Conservation (phyloP, 805 yeast species). For the Cyberlindnera xishuangbannaensis region DNA sequence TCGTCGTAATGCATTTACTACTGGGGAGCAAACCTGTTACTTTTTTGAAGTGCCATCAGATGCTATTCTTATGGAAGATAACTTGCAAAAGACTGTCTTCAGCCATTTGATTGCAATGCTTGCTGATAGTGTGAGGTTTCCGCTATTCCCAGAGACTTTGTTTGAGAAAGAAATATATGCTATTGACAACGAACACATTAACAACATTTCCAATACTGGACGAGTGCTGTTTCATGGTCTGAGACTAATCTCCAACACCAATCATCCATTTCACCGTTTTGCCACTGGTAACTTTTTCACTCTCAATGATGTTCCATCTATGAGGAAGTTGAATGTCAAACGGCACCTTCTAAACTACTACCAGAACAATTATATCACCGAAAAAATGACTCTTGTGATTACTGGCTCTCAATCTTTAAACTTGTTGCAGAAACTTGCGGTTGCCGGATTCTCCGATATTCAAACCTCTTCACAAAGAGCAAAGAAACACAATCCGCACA, state of each 20-base stretch:
- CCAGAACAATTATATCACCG: slow-evolving; percentile 35
- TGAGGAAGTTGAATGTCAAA: slow-evolving; percentile 32
- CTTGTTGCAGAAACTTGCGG: slow-evolving; percentile 45
- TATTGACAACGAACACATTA: slow-evolving; percentile 59
- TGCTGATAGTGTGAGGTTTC: slow-evolving; percentile 44
- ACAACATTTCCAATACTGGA: slow-evolving; percentile 38
- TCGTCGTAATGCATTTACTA: slow-evolving; percentile 58
- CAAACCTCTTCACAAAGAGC: slow-evolving; percentile 4
- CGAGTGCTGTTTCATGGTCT: slow-evolving; percentile 56
- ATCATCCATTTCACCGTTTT: slow-evolving; percentile 55
- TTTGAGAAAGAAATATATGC: slow-evolving; percentile 51
- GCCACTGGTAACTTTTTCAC: slow-evolving; percentile 61
- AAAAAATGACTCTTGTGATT: slow-evolving; percentile 52
- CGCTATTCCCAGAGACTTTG: slow-evolving; percentile 39
- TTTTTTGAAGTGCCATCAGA: slow-evolving; percentile 54
- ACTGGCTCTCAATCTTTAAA: slow-evolving; percentile 65
- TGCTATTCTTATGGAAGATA: slow-evolving; percentile 18
- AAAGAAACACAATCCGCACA: slow-evolving; percentile 11
- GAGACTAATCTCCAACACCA: slow-evolving; percentile 39
- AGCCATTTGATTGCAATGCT: slow-evolving; percentile 43
- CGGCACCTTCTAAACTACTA: slow-evolving; percentile 35
- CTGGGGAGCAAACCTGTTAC: slow-evolving; percentile 60
- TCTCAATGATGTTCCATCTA: slow-evolving; percentile 30
- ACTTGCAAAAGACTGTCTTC: slow-evolving; percentile 31
- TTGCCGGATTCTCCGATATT: slow-evolving; percentile 36